Percentiles rank a stretch among this genome's conserved stretches.
Evolutionary conservation across 257 asterid genomes (phyloP).

Genomic region (Verbena officinalis): DNA sequence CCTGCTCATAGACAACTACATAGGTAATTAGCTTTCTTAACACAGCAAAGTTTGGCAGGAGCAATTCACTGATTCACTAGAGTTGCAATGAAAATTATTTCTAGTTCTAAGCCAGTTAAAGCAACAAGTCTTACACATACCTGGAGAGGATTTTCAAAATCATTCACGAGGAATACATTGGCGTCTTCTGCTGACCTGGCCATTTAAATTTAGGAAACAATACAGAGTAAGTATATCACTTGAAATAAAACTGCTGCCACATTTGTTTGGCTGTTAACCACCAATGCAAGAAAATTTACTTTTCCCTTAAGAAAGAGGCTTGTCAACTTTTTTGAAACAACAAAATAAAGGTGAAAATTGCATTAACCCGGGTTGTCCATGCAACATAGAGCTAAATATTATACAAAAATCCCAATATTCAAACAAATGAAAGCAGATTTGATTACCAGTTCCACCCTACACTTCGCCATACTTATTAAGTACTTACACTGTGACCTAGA

Average conservation of each 20-base stretch:
- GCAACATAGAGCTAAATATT: background rate
- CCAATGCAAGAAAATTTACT: background rate
- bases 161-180: conserved; percentile 92
- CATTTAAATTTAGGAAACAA: conserved; percentile 27
- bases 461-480: background rate
- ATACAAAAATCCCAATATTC: background rate
- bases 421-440: background rate
- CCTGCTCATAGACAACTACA: conserved; percentile 3
- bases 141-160: conserved; percentile 94
- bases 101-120: conserved; percentile 22
- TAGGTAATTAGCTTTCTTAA: conserved; percentile 17
- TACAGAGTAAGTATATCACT: conserved; percentile 6
- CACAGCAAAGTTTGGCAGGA: too few species aligned
- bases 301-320: background rate
- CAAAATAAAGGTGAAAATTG: background rate
- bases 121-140: conserved; percentile 42
- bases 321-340: background rate
- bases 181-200: conserved; percentile 97
- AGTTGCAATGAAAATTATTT: background rate
- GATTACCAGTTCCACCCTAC: conserved; percentile 6
- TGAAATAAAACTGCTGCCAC: conserved; percentile 8
- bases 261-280: background rate
- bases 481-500: background rate
- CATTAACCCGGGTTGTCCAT: background rate
- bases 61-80: too few species aligned